Base-by-base conservation (phyloP, 2,329 filamentous ascomycete genomes). In the Lasiodiplodia citricola region DNA sequence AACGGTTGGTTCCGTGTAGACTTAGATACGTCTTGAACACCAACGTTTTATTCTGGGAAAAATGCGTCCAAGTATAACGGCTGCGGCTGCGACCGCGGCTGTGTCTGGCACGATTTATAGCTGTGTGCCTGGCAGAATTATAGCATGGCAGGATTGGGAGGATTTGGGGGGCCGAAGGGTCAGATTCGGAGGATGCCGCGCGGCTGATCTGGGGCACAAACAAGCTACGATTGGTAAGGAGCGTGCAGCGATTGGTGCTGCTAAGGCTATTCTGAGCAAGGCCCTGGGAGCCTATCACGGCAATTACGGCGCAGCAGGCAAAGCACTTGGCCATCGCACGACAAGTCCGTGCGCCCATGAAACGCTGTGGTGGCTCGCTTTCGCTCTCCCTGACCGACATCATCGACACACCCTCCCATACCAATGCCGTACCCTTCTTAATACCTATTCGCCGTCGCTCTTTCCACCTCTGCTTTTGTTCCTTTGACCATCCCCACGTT, bases 271-370 rank as follows among this genome's bases (percentile, higher is more conserved):
- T 21, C n/a, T 21, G n/a, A 47, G 44, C 41, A 13, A 38, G 11
- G 35, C 41, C 41, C 18, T 44, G 4, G 18, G 18, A n/a, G 44
- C 44, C 21, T 47, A 47, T 47, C 44, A 47, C 10, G 44, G 44
- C 44, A 47, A 10, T 10, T 10, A n/a, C 44, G 44, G n/a, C 44
- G 44, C 44, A 18, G 41, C 13, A n/a, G 18, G 2, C 6, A n/a
- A 41, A 5, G 18, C 6, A 10, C 41, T 47, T 10, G 2, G 16
- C 41, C 41, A n/a, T 28, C 51, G 51, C 21, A 28, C 25, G 18
- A 54, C 51, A 14, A 54, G 51, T 54, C 51, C 51, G 51, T 54
- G 51, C 51, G 23, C 51, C 7, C 51, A 28, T 54, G 51, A 54
- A 54, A 54, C 51, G 51, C 51, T 28, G 25, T 11, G 8, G 44